phyloP scores from a whole-genome alignment of 1,139 yeast genomes.

The Zhuliangozyma blackwelliae region DNA sequence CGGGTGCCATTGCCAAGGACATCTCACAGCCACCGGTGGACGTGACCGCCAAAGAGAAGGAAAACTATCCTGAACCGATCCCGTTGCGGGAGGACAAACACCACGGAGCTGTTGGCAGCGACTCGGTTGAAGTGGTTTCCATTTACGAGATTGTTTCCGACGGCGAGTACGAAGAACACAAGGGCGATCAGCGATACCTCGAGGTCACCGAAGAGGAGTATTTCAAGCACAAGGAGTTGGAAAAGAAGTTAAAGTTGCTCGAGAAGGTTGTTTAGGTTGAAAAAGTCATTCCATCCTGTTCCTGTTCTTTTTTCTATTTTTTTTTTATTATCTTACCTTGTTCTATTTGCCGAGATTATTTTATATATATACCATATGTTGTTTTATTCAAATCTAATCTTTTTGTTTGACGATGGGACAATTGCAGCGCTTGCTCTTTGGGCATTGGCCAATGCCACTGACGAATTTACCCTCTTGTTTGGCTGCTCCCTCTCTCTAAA shows the following conservation, averaged over 20 bases:
- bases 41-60: neutral
- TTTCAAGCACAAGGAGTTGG: slow-evolving; percentile 18
- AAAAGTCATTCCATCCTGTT: neutral
- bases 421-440: slow-evolving; percentile 89
- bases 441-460: slow-evolving; percentile 83
- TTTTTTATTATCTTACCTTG: neutral
- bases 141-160: slow-evolving; percentile 52
- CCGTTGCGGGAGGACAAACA: slow-evolving; percentile 4
- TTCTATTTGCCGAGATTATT: slow-evolving; percentile 1
- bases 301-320: slow-evolving; percentile 1
- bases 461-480: slow-evolving; percentile 62
- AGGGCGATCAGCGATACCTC: slow-evolving; percentile 47
- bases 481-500: slow-evolving; percentile 12
- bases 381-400: slow-evolving; percentile 55
- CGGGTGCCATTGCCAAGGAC: too few relatives aligned
- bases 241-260: slow-evolving; percentile 5
- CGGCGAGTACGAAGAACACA: slow-evolving; percentile 41
- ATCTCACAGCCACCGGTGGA: too few relatives aligned
- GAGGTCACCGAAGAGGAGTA: slow-evolving; percentile 40
- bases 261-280: neutral
- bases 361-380: neutral
- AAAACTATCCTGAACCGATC: slow-evolving; percentile 2
- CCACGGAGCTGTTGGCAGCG: slow-evolving; percentile 3
- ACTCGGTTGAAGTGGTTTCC: slow-evolving; percentile 14
- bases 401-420: slow-evolving; percentile 88